These are phyloP conservation scores for Trichoderma gracile DNA, from an alignment of 2,329 filamentous ascomycete species.

Conservation along the genomic window DNA sequence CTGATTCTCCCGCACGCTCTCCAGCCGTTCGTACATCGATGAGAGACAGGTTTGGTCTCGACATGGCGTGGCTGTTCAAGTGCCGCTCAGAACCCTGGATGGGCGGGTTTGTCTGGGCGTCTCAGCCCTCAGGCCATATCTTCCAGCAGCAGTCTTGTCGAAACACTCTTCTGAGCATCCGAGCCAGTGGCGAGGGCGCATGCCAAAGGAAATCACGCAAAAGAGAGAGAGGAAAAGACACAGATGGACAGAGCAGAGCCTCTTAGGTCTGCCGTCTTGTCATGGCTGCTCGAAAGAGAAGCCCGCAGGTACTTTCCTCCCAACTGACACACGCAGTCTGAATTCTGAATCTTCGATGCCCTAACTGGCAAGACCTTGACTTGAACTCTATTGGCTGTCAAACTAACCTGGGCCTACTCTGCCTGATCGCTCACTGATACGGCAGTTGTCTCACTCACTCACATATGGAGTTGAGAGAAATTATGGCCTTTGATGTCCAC, in stretches of 20 bases:
- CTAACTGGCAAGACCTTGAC: slow-evolving; percentile 11
- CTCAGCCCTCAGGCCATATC: neutral
- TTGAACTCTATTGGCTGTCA: slow-evolving; percentile 19
- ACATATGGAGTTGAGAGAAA: slow-evolving; percentile 32
- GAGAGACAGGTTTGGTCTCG: slow-evolving; percentile 14
- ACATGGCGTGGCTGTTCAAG: neutral
- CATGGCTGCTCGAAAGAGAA: neutral
- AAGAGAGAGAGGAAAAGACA: neutral
- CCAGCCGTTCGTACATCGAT: neutral
- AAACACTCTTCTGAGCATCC: neutral
- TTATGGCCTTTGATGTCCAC: slow-evolving; percentile 26
- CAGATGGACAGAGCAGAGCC: neutral
- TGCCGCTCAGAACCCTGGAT: neutral
- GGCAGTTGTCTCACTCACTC: slow-evolving; percentile 34
- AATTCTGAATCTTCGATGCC: slow-evolving; percentile 7
- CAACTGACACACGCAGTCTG: neutral
- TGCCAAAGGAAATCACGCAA: neutral
- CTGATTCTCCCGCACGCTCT: slow-evolving; percentile 1
- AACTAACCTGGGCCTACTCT: slow-evolving; percentile 5
- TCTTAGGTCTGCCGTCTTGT: neutral
- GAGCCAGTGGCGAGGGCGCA: neutral
- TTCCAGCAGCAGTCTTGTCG: neutral
- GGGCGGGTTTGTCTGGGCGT: neutral
- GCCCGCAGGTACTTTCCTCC: neutral
- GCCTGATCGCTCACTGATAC: slow-evolving; percentile 27